phyloP scores from a whole-genome alignment of 495 filamentous ascomycete species.

The Lasiosphaeria ovina region DNA sequence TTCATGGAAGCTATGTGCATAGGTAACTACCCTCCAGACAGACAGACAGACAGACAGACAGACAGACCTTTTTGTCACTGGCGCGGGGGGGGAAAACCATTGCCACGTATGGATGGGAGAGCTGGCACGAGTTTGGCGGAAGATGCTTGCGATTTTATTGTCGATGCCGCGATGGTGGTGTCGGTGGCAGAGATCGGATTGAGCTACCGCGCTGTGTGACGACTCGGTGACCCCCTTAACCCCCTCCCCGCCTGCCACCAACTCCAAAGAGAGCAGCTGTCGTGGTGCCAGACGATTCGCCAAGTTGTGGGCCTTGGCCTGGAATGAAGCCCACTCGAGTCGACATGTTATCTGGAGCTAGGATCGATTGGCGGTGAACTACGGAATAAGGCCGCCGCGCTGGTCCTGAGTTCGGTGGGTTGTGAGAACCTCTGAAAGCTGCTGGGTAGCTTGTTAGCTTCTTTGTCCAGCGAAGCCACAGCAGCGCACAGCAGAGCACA shows the following conservation, averaged over 20 bases:
- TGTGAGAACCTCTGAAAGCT: too few species aligned
- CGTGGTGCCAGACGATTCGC: conserved; percentile 10
- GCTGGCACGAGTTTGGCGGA: background rate
- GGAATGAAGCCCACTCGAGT: background rate
- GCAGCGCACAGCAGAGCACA: too few species aligned
- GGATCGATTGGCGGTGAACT: too few species aligned
- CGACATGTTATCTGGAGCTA: too few species aligned
- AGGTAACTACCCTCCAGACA: too few species aligned
- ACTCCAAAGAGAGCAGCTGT: background rate
- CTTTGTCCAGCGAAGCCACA: too few species aligned
- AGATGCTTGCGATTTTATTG: background rate
- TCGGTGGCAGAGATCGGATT: background rate
- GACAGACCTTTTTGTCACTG: too few species aligned
- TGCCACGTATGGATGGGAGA: background rate
- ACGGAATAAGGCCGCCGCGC: too few species aligned
- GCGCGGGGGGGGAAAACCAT: background rate
- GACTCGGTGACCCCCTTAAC: background rate
- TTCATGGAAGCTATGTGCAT: too few species aligned
- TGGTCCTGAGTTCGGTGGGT: too few species aligned
- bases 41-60: too few species aligned
- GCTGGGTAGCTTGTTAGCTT: too few species aligned
- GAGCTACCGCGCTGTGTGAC: background rate
- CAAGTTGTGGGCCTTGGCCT: background rate
- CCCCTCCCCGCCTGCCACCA: background rate
- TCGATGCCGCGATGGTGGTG: conserved; percentile 4